A percentile compares a stretch with the other conserved stretches of the same genome.
Evolutionary conservation across 306 rosid genomes (phyloP).

Genomic region (Herpetospermum pedunculosum): DNA sequence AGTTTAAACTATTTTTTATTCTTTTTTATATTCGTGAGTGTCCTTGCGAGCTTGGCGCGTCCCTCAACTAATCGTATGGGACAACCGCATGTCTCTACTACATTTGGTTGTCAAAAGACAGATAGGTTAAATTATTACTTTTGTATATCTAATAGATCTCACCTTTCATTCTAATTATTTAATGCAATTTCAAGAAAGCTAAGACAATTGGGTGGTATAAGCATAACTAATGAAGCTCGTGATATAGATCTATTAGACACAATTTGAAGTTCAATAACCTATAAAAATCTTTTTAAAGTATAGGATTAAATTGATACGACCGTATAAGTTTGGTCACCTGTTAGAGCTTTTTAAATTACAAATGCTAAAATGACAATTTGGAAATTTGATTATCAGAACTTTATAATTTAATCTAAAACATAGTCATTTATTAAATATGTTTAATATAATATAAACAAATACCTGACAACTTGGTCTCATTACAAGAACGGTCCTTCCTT

Average conservation of each 20-base stretch:
- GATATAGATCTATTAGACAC: background rate
- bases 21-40: too few relatives aligned
- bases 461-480: constrained; percentile 72
- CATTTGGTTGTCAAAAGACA: too few relatives aligned
- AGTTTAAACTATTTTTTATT: too few relatives aligned
- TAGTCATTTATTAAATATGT: background rate
- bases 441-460: background rate
- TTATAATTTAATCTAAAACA: background rate
- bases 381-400: background rate
- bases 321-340: background rate
- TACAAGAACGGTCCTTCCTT: constrained; percentile 59
- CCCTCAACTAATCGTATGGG: too few relatives aligned
- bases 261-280: background rate
- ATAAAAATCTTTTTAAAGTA: background rate
- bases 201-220: background rate
- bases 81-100: too few relatives aligned
- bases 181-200: background rate
- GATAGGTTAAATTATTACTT: too few relatives aligned
- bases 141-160: background rate
- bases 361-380: background rate
- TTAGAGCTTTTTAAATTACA: background rate
- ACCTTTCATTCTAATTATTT: background rate
- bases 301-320: background rate
- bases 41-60: too few relatives aligned
- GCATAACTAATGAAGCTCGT: background rate